These are phyloP conservation scores for Passiflora organensis DNA, from an alignment of 345 rosid genomes.

Conservation along the genomic window DNA sequence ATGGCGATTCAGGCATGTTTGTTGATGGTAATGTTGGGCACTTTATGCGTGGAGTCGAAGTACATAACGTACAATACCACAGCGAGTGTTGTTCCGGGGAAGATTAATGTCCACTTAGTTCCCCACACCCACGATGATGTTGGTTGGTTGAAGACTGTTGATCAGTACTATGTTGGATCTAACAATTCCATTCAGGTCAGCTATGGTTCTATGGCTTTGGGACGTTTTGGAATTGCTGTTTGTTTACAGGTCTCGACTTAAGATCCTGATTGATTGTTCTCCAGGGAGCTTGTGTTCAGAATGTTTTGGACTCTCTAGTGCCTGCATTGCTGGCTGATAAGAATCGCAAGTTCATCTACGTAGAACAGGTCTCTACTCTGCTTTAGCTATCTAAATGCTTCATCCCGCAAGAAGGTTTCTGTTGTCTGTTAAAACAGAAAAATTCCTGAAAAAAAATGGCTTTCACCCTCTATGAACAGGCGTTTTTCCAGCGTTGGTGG, in stretches of 20 bases:
- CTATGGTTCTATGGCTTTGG: not conserved
- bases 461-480: constrained; percentile 20
- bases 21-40: constrained; percentile 10
- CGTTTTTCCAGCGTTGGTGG: constrained; percentile 64
- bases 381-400: not conserved
- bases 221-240: not conserved
- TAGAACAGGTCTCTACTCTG: constrained; percentile 37
- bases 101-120: constrained; percentile 57
- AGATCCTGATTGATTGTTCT: not conserved
- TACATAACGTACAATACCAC: constrained; percentile 39
- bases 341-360: constrained; percentile 52
- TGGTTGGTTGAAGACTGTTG: constrained; percentile 58
- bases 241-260: not conserved
- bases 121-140: constrained; percentile 54
- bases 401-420: not conserved
- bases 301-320: constrained; percentile 45
- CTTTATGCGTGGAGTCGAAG: constrained; percentile 32
- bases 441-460: not conserved
- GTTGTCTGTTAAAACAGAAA: not conserved
- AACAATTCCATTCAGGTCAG: constrained; percentile 52
- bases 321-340: constrained; percentile 47
- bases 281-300: constrained; percentile 53
- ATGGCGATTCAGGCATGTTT: constrained; percentile 27
- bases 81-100: constrained; percentile 35
- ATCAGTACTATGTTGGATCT: constrained; percentile 57